Evolutionary conservation across 345 rosid genomes (phyloP).

Genomic region (Lepidium aucheri): DNA sequence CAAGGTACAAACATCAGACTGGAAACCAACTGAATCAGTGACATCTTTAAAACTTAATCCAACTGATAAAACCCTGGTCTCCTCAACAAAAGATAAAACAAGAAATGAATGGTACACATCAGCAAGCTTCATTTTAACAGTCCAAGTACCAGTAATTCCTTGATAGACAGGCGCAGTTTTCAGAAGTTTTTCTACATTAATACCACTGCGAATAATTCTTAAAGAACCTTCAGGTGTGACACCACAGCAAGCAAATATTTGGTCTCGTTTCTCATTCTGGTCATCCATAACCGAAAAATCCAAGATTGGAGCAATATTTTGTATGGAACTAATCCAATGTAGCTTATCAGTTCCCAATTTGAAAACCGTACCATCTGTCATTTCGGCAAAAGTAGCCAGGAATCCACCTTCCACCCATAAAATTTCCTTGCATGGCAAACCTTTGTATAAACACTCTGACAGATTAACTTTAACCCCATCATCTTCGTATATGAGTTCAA

Average conservation of each 20-base stretch:
- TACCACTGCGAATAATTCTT: slow-evolving; percentile 83
- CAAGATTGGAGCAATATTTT: slow-evolving; percentile 87
- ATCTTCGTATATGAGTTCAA: slow-evolving; percentile 49
- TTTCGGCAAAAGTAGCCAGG: slow-evolving; percentile 73
- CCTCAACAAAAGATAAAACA: slow-evolving; percentile 91
- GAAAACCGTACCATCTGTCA: slow-evolving; percentile 89
- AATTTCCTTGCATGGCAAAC: slow-evolving; percentile 71
- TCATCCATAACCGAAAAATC: slow-evolving; percentile 83
- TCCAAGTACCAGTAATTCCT: slow-evolving; percentile 93
- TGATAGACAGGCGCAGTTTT: slow-evolving; percentile 85
- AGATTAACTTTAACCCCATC: slow-evolving; percentile 47
- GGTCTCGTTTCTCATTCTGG: slow-evolving; percentile 83
- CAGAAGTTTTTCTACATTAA: slow-evolving; percentile 72
- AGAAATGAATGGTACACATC: slow-evolving; percentile 89
- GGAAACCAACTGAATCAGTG: slow-evolving; percentile 92
- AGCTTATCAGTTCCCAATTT: slow-evolving; percentile 67
- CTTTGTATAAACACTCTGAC: slow-evolving; percentile 78
- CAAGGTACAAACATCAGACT: slow-evolving; percentile 86
- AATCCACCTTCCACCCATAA: slow-evolving; percentile 87
- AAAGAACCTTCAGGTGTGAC: slow-evolving; percentile 95
- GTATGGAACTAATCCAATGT: slow-evolving; percentile 50
- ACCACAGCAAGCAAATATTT: slow-evolving; percentile 95
- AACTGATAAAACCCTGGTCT: slow-evolving; percentile 89
- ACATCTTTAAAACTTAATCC: slow-evolving; percentile 93
- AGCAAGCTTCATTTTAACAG: slow-evolving; percentile 60